phyloP scores from a whole-genome alignment of 306 rosid genomes.

The Dicorynia guianensis region DNA sequence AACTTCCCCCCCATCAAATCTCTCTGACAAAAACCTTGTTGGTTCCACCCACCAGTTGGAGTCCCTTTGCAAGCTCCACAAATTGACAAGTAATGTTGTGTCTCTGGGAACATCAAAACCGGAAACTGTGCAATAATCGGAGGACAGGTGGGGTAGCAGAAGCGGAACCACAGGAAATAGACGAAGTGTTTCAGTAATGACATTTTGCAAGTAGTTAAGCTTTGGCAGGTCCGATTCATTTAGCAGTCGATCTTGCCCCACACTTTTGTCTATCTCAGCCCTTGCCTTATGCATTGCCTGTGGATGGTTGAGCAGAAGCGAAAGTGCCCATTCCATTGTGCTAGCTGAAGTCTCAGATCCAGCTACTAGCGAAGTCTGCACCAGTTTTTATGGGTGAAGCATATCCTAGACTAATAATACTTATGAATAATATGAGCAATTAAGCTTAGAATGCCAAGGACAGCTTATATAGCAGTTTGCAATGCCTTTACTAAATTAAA shows the following conservation, averaged over 20 bases:
- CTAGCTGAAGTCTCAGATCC: slow-evolving; percentile 44
- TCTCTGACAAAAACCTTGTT: slow-evolving; percentile 30
- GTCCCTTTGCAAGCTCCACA: slow-evolving; percentile 47
- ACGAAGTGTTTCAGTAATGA: slow-evolving; percentile 43
- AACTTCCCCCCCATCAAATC: slow-evolving; percentile 29
- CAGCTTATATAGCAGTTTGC: too few relatives aligned
- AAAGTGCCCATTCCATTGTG: slow-evolving; percentile 51
- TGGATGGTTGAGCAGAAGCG: slow-evolving; percentile 44
- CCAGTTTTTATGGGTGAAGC: too few relatives aligned
- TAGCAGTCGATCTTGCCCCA: slow-evolving; percentile 25
- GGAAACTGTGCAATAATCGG: slow-evolving; percentile 29
- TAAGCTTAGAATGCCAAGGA: too few relatives aligned
- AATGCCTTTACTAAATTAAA: too few relatives aligned
- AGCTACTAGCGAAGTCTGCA: slow-evolving; percentile 27
- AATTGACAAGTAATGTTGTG: slow-evolving; percentile 41
- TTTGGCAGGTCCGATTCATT: slow-evolving; percentile 36
- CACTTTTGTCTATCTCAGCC: slow-evolving; percentile 15
- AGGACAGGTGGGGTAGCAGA: slow-evolving; percentile 37
- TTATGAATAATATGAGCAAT: too few relatives aligned
- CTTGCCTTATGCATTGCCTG: slow-evolving; percentile 31
- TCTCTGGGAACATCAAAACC: slow-evolving; percentile 43
- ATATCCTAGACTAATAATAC: not conserved
- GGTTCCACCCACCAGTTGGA: slow-evolving; percentile 31
- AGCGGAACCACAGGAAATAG: slow-evolving; percentile 38
- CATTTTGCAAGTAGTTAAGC: slow-evolving; percentile 36